Base-by-base conservation (phyloP, 805 yeast species). In the Candida silvatica region DNA sequence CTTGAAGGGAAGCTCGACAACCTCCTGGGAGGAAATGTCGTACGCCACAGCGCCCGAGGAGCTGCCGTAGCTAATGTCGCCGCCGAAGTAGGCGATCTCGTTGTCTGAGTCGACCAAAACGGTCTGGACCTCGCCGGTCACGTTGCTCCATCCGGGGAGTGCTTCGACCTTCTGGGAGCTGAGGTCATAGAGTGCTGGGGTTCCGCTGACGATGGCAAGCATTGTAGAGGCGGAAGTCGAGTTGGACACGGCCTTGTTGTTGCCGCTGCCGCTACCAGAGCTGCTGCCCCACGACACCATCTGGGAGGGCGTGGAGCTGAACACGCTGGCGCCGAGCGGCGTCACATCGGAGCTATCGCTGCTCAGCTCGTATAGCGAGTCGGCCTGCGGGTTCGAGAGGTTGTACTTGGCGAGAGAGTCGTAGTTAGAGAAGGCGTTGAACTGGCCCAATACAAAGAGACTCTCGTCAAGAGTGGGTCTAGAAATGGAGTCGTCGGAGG, bases 71-170 rank as follows among this genome's bases (percentile, higher is more conserved):
- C 65, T 52, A 44, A 90, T 73, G 39, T 72, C 67, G 16, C 98
- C 98, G 7, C 97, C 98, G 32, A 84, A 69, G 49, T 83, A 86
- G 0, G 85, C 67, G 17, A 72, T 37, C 17, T 69, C 57, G 23
- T 58, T 53, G 30, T 62, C 66, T 2, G 44, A 32, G 56, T 77
- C 78, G 36, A 75, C 71, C 27, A 62, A 59, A 1, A 72, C 66
- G 0, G 77, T 47, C 3, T 54, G 45, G 2, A 80, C 65, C 1
- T 51, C 37, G 5, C 76, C 78, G 3, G 50, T 31, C 2, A 54
- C 58, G 5, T 43, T 22, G 4, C 41, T 26, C 64, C 64, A 59
- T 16, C 39, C 40, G 6, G 23, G 23, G 2, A 56, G 17, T 2
- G 22, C 17, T 2, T 29, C 17, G 1, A 37, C 23, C 3, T 36